Evolutionary conservation across 371 early-diverging fungal species (phyloP).

Genomic region (Zopfochytrium polystomum): DNA sequence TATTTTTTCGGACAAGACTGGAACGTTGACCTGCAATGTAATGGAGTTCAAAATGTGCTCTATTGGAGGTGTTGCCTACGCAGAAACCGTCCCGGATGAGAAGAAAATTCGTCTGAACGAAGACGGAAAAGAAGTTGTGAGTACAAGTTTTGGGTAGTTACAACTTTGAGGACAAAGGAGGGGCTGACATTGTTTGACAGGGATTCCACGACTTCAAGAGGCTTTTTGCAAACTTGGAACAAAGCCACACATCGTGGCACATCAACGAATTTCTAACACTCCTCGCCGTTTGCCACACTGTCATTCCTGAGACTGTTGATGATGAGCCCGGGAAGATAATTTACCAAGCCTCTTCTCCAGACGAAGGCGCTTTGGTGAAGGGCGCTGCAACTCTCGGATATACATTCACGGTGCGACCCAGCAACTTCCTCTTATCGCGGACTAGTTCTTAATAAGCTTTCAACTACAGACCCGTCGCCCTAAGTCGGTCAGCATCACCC

Average conservation of each 20-base stretch:
- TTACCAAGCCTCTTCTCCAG: slow-evolving; percentile 34
- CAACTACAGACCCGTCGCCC: slow-evolving; percentile 56
- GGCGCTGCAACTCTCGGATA: slow-evolving; percentile 81
- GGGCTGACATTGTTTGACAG: no score
- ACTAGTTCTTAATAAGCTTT: slow-evolving; percentile 13
- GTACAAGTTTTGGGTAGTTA: slow-evolving; percentile 18
- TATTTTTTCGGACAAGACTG: slow-evolving; percentile 86
- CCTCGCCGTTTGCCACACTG: slow-evolving; percentile 94
- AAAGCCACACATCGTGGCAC: slow-evolving; percentile 24
- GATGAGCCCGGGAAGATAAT: slow-evolving; percentile 50
- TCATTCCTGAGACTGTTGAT: slow-evolving; percentile 33
- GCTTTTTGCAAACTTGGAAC: slow-evolving; percentile 28
- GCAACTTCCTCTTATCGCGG: slow-evolving; percentile 48
- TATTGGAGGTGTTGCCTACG: slow-evolving; percentile 69
- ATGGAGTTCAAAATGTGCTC: slow-evolving; percentile 70
- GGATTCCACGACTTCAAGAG: slow-evolving; percentile 38
- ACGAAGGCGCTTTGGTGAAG: slow-evolving; percentile 71
- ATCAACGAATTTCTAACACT: slow-evolving; percentile 71
- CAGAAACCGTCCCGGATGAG: slow-evolving; percentile 53
- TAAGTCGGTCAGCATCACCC: slow-evolving; percentile 63
- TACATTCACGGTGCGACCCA: slow-evolving; percentile 64
- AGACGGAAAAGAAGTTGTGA: slow-evolving; percentile 31
- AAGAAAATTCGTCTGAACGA: slow-evolving; percentile 43
- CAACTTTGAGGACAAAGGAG: no score
- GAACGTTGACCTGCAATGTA: slow-evolving; percentile 64